Base-by-base conservation (phyloP, 2,329 filamentous ascomycete genomes). In the Trichoderma sp. region DNA sequence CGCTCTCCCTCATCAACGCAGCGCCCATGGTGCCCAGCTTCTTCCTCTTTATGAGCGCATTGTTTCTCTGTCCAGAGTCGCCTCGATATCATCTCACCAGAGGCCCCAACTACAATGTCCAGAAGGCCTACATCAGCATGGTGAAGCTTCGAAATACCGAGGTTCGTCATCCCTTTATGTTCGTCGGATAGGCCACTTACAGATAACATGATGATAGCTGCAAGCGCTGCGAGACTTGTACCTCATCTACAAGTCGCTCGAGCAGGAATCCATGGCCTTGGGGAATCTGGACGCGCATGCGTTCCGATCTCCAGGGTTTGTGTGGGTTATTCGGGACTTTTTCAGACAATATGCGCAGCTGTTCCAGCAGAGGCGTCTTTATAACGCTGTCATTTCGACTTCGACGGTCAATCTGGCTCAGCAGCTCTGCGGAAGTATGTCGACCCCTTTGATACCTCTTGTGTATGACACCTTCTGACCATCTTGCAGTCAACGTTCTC, bases 191-290 rank as follows among this genome's bases (percentile, higher is more conserved):
- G 17, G 28, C 1, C 15, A 12, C 2, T 7, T 30, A 5, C 7
- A 47, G 26, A 43, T 64, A 21, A 58, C 7, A 5, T 6, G 26
- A n/a, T 24, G 14, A 41, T 47, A 79, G 75, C 71, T 81, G 7
- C 77, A 79, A 73, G 78, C 78, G 0, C 69, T 80, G 3, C 71
- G 78, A 10, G 79, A 80, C 52, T 70, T 80, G 9, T 80, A 80
- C 62, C 68, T 79, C 9, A 73, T 80, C 34, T 73, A 79, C 58
- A 74, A 74, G 63, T 72, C 73, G 3, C 71, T 75, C 41, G 72
- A 76, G 43, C 71, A 73, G 9, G 73, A 75, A 58, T 68, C 68
- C 3, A 66, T 74, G 17, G 70, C 72, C 5, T 43, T 74, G 2
- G 68, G 69, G 9, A 66, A 70, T 30, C 41, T 70, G 2, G 71